Evolutionary conservation across 805 yeast genomes (phyloP), one percentile per base, ranked within the genome.

Genomic region (Ogataea nitratoaversa): DNA sequence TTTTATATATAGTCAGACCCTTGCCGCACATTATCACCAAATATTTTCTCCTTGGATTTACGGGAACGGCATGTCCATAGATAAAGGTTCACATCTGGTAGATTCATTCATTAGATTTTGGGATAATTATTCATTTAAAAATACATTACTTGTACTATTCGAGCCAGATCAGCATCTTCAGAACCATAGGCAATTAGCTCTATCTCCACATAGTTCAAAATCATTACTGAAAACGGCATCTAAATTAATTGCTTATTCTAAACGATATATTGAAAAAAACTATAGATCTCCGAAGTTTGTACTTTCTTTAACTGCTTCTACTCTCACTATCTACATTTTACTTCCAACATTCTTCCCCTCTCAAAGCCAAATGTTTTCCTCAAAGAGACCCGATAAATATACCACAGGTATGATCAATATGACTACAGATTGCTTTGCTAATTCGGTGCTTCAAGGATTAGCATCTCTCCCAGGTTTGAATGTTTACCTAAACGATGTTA

Each of bases 371-470:
- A 50, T 50, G 55, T 48, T 50, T 47, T 41, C 53, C 3, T 36
- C 42, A 19, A 70, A 66, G 36, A 66, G 93, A 56, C 79, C 83
- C 7, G 91, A 84, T 49, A 81, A 75, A 48, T 68, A 77, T 53
- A 83, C 95, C 9, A 87, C 93, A 0, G 97, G 97, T 3, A 66
- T 91, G 33, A 71, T 81, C 49, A 93, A 91, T 60, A 70, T 81
- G 47, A 75, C 90, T 44, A 86, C 87, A 49, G 96, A 89, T 59
- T 91, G 99, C 60, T 91, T 87, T 66, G 96, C 96, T 45, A 91
- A 93, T 56, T 77, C 95, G 7, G 80, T 90, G 1, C 55, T 93
- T 16, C 99, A 91, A 59, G 93, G 90, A 0, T 70, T 84, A 40
- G 74, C 82, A 14, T 64, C 88, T 0, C 57, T 82, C 14, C 81